Base-by-base conservation (phyloP, 176 grass and related monocot genomes). In the Cenchrus americanus region DNA sequence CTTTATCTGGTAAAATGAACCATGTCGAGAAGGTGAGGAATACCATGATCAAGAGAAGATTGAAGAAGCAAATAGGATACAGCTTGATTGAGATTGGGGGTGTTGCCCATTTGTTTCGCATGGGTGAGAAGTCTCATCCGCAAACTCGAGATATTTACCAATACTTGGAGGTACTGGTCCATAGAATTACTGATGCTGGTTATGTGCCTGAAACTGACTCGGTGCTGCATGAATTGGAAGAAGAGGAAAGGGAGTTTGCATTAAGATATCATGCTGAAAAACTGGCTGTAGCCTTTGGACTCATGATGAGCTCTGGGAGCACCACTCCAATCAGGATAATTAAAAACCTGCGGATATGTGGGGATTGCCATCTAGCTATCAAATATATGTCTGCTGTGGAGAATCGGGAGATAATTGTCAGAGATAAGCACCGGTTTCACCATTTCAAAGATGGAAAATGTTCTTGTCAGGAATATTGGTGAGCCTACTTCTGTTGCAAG, bases 11-110 rank as follows among this genome's bases (percentile, higher is more conserved):
- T 90, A 90, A 86, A 82, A 90, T 90, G 79, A 54, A 89, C 69
- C 78, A 79, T 69, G 91, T 94, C 6, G 91, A 98, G 89, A 93
- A 91, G 76, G 72, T 91, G 19, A 88, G 90, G 48, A 66, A 93
- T 79, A 86, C 27, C 48, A 90, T 90, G 92, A 89, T 87, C 62
- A 78, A 81, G 53, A 86, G 68, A 87, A 85, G 79, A 76, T 88
- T 89, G 87, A 93, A 87, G 85, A 92, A 95, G 79, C 82, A 87
- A 74, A 83, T 90, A 26, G 95, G 90, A 54, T 98, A 86, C 73
- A 94, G 90, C 75, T 87, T 85, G 88, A 88, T 93, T 83, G 95
- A 95, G 82, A 80, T 98, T 49, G 86, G 84, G 14, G 87, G 73
- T 47, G 53, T 71, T 75, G 23, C 85, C 14, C 93, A 93, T 85